These are phyloP conservation scores for Vachellia collinsii DNA, from an alignment of 306 rosid species.

Conservation along the genomic window DNA sequence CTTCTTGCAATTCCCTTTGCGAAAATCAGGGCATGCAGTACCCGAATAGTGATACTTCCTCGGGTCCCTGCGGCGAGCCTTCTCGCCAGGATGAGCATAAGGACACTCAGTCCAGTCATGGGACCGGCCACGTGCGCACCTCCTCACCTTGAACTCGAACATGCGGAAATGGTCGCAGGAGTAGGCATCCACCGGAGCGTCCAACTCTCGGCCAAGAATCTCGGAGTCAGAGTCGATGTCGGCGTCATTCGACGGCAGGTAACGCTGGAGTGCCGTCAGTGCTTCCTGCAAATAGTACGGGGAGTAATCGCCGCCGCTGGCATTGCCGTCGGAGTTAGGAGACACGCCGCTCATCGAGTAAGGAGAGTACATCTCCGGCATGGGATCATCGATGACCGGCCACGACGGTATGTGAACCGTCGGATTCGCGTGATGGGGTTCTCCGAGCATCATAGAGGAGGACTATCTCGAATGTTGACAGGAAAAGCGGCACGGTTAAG, in stretches of 20 bases:
- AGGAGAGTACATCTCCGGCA: constrained; percentile 52
- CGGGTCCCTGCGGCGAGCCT: constrained; percentile 96
- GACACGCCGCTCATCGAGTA: constrained; percentile 50
- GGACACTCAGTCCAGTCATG: constrained; percentile 99
- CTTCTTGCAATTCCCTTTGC: constrained; percentile 80
- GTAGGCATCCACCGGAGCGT: constrained; percentile 80
- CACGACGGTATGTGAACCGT: constrained; percentile 78
- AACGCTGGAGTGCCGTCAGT: constrained; percentile 65
- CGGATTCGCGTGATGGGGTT: constrained; percentile 67
- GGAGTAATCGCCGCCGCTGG: constrained; percentile 54
- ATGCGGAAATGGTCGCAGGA: constrained; percentile 93
- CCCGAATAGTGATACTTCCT: constrained; percentile 89
- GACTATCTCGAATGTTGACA: constrained; percentile 41
- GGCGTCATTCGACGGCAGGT: constrained; percentile 57
- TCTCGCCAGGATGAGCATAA: constrained; percentile 97
- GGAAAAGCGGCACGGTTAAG: constrained; percentile 42
- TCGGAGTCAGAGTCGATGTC: constrained; percentile 68
- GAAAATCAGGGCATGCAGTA: constrained; percentile 89
- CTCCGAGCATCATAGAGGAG: constrained; percentile 68
- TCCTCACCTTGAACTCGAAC: constrained; percentile 87
- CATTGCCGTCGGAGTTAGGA: constrained; percentile 50
- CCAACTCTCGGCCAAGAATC: constrained; percentile 49
- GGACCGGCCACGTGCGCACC: constrained; percentile 90
- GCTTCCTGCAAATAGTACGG: constrained; percentile 65
- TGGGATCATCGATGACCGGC: constrained; percentile 58